Evolutionary conservation across 2,329 filamentous ascomycete genomes (phyloP).

Genomic region (Neoarthrinium moseri): DNA sequence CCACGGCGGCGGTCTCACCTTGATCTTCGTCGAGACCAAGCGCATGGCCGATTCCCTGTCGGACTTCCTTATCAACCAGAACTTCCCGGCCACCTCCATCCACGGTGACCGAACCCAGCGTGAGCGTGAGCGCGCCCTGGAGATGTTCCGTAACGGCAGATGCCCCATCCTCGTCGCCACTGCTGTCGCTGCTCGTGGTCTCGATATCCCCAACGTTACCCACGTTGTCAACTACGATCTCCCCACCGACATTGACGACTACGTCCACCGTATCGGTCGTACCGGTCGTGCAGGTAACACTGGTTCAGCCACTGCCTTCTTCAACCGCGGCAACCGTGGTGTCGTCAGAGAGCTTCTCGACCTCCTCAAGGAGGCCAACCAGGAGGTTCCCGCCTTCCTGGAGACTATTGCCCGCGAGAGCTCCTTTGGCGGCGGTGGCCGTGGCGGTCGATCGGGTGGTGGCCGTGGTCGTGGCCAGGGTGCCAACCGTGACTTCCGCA

Average conservation of each 20-base stretch:
- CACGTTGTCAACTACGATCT: slow-evolving; percentile 99
- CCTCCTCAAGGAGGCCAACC: slow-evolving; percentile 98
- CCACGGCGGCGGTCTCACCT: slow-evolving; percentile 81
- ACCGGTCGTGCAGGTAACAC: slow-evolving; percentile 99
- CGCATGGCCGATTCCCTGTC: slow-evolving; percentile 98
- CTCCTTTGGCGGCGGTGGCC: slow-evolving; percentile 65
- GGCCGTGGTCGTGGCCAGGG: slow-evolving; percentile 70
- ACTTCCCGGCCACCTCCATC: slow-evolving; percentile 96
- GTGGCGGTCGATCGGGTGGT: slow-evolving; percentile 61
- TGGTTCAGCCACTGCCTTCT: slow-evolving; percentile 96
- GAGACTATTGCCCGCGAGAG: slow-evolving; percentile 97
- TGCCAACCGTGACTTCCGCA: slow-evolving; percentile 87
- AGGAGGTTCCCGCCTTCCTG: slow-evolving; percentile 90
- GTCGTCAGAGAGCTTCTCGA: slow-evolving; percentile 95
- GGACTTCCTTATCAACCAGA: slow-evolving; percentile 98
- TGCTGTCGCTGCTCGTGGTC: slow-evolving; percentile 85
- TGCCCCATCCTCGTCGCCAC: slow-evolving; percentile 97
- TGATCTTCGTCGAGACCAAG: slow-evolving; percentile 99
- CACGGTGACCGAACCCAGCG: slow-evolving; percentile 98
- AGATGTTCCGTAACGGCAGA: slow-evolving; percentile 94
- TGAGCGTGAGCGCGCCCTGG: slow-evolving; percentile 95
- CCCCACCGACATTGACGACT: slow-evolving; percentile 98
- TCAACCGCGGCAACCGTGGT: slow-evolving; percentile 99
- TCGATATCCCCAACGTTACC: slow-evolving; percentile 94
- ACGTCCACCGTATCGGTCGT: slow-evolving; percentile 99